A percentile compares a stretch with the other conserved stretches of the same genome.
Evolutionary conservation across 192 early-diverging fungal genomes (phyloP).

Genomic region (Coemansia sp.): DNA sequence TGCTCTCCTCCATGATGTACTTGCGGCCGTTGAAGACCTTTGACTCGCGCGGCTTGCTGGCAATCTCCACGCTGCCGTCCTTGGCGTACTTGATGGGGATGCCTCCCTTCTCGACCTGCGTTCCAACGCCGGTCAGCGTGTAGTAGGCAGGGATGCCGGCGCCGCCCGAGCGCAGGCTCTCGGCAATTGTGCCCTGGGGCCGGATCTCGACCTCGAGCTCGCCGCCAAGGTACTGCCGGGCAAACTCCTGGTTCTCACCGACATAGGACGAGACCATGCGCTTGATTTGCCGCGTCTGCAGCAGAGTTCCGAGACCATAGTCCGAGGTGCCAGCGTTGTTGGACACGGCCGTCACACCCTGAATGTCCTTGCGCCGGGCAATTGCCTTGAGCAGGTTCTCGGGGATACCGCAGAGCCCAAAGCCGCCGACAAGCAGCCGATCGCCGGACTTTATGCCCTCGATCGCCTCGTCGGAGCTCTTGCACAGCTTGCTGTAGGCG

Average conservation of each 20-base stretch:
- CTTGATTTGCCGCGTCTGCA: constrained; percentile 67
- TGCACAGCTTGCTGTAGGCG: constrained; percentile 52
- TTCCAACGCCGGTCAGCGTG: constrained; percentile 65
- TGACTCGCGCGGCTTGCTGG: constrained; percentile 61
- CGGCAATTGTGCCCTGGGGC: constrained; percentile 72
- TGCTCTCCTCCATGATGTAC: constrained; percentile 75
- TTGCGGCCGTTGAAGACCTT: constrained; percentile 57
- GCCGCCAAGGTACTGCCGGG: constrained; percentile 71
- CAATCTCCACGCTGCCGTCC: constrained; percentile 46
- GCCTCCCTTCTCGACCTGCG: constrained; percentile 62
- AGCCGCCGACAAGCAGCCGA: constrained; percentile 65
- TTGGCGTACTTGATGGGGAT: constrained; percentile 66
- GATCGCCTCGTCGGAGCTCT: constrained; percentile 57
- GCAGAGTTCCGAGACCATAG: constrained; percentile 63
- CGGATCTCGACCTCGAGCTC: constrained; percentile 74
- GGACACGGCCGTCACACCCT: constrained; percentile 65
- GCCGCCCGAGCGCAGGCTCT: constrained; percentile 70
- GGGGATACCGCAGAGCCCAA: constrained; percentile 76
- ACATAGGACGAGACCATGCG: constrained; percentile 75
- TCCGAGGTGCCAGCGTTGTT: constrained; percentile 74
- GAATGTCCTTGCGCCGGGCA: constrained; percentile 52
- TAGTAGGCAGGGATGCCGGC: constrained; percentile 68
- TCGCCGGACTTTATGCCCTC: constrained; percentile 54
- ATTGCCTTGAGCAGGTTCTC: constrained; percentile 69
- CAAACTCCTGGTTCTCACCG: constrained; percentile 78